Conservation (phyloP, 2,329 filamentous ascomycete species). For the Fusarium protoensiforme region DNA sequence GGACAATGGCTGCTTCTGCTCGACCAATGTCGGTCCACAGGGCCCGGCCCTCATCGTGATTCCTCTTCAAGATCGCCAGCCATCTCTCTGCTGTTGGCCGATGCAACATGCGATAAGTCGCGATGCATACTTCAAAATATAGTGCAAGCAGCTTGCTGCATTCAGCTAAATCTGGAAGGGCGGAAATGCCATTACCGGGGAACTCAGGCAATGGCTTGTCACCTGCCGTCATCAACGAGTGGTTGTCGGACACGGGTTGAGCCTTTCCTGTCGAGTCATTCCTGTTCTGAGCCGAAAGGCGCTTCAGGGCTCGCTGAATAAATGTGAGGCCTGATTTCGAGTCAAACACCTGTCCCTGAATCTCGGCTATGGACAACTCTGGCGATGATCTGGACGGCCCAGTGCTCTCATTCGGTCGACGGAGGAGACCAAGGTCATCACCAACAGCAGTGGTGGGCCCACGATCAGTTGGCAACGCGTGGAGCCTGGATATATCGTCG, state of each 20-base stretch:
- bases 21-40: constrained; percentile 54
- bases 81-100: constrained; percentile 62
- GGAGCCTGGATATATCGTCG: not conserved
- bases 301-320: constrained; percentile 62
- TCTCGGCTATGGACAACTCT: constrained; percentile 58
- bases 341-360: constrained; percentile 64
- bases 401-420: not conserved
- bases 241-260: constrained; percentile 47
- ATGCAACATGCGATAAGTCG: constrained; percentile 69
- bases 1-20: constrained; percentile 58
- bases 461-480: not conserved
- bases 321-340: constrained; percentile 64
- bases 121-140: constrained; percentile 70
- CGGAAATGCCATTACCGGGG: constrained; percentile 45
- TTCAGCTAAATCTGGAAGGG: constrained; percentile 52
- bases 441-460: not conserved
- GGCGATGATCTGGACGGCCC: constrained; percentile 53
- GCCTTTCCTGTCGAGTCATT: constrained; percentile 39
- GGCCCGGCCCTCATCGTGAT: constrained; percentile 49
- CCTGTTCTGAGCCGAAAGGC: constrained; percentile 57
- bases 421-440: not conserved
- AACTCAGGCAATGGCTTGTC: constrained; percentile 58
- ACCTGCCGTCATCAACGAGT: constrained; percentile 60
- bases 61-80: constrained; percentile 54
- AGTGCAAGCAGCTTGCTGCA: constrained; percentile 54